A percentile compares a stretch with the other conserved stretches of the same genome.
Evolutionary conservation across 2,329 filamentous ascomycete genomes (phyloP).

Genomic region (Chaetomium strumarium): DNA sequence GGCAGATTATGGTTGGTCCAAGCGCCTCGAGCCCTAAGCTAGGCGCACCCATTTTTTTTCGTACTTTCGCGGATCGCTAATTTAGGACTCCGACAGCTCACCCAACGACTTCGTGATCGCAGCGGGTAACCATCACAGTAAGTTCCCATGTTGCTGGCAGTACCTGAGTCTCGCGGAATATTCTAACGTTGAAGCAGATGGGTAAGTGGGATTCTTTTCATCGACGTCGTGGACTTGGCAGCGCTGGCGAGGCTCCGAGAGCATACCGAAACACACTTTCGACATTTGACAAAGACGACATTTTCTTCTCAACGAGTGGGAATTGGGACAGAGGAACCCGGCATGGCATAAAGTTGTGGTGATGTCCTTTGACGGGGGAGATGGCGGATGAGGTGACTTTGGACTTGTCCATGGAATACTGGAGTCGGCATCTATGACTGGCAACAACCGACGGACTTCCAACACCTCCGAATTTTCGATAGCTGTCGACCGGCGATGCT

Average conservation of each 20-base stretch:
- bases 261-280: conserved; percentile 3
- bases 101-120: conserved; percentile 33
- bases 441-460: not conserved
- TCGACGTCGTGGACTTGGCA: conserved; percentile 7
- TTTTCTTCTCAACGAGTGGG: not conserved
- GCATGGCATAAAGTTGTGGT: not conserved
- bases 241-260: conserved; percentile 11
- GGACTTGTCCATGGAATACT: not conserved
- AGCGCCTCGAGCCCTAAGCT: conserved; percentile 26
- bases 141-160: conserved; percentile 29
- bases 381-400: not conserved
- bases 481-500: not conserved
- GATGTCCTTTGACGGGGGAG: not conserved
- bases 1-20: conserved; percentile 15
- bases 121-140: conserved; percentile 44
- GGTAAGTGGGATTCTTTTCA: conserved; percentile 44
- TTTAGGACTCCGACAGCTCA: conserved; percentile 33
- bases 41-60: conserved; percentile 27
- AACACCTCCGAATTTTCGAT: not conserved
- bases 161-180: not conserved
- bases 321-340: not conserved
- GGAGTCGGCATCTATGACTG: not conserved
- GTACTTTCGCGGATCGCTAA: conserved; percentile 23
- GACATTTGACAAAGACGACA: not conserved
- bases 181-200: conserved; percentile 42